Percentiles rank a stretch among this genome's conserved stretches.
phyloP scores from a whole-genome alignment of 2,329 filamentous ascomycete species.

The Aspergillus piperis region DNA sequence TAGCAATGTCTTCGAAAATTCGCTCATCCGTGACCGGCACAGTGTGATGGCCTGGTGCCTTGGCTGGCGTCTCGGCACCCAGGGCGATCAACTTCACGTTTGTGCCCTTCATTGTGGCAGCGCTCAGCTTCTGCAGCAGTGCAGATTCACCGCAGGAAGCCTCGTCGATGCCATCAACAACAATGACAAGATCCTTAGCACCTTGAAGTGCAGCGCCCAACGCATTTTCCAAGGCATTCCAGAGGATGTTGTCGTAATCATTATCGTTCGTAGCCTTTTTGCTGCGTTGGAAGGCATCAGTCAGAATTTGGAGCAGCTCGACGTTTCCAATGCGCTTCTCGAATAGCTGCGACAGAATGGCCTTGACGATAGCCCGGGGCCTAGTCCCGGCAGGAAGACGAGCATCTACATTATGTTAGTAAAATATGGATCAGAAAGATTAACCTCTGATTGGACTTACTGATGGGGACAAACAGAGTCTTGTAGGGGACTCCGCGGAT shows the following conservation, averaged over 20 bases:
- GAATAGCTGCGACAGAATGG: conserved; percentile 41
- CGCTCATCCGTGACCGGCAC: conserved; percentile 34
- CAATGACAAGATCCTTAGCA: conserved; percentile 39
- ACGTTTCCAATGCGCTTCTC: conserved; percentile 43
- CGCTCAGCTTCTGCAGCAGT: conserved; percentile 31
- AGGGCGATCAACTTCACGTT: conserved; percentile 36
- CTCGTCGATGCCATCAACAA: conserved; percentile 45
- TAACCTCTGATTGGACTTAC: conserved; percentile 16
- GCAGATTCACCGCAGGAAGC: conserved; percentile 30
- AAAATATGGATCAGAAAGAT: neutral
- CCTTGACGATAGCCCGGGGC: conserved; percentile 36
- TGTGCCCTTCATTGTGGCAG: conserved; percentile 22
- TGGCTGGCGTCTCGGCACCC: conserved; percentile 25
- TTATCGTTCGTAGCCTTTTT: conserved; percentile 24
- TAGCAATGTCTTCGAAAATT: conserved; percentile 41
- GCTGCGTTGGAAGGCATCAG: conserved; percentile 33
- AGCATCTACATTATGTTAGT: conserved; percentile 23
- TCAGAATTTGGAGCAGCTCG: conserved; percentile 38
- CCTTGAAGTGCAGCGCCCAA: conserved; percentile 30
- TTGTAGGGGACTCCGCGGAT: conserved; percentile 39
- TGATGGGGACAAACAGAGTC: conserved; percentile 41
- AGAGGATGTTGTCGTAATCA: conserved; percentile 40
- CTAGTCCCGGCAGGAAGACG: conserved; percentile 35
- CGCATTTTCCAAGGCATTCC: conserved; percentile 35
- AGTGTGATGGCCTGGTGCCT: conserved; percentile 14